These are phyloP conservation scores for Rhodotorula sp. DNA, from an alignment of 1,284 basidiomycete genomes.

Conservation along the genomic window DNA sequence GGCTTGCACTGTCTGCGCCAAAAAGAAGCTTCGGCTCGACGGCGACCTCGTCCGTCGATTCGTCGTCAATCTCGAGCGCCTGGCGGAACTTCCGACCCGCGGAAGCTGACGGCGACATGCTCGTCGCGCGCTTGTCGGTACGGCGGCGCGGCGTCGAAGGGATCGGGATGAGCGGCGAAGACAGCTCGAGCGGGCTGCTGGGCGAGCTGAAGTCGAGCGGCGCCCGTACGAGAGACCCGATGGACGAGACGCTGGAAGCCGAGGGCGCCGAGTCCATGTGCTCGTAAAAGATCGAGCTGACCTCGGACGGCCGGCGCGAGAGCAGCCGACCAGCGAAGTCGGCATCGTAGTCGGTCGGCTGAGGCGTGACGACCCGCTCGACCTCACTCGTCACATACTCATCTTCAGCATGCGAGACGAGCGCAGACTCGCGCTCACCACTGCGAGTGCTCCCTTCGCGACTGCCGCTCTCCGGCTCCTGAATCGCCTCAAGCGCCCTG, in stretches of 20 bases:
- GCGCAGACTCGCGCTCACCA: not conserved
- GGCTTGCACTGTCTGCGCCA: not conserved
- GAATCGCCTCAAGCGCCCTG: constrained; percentile 15
- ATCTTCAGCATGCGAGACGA: not conserved
- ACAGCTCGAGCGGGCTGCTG: too few species aligned
- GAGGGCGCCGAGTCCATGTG: not conserved
- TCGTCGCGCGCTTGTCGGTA: not conserved
- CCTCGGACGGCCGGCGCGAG: not conserved
- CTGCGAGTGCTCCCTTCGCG: not conserved
- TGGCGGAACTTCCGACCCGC: not conserved
- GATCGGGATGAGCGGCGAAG: not conserved
- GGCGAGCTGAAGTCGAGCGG: not conserved
- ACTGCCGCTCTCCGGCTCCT: constrained; percentile 6
- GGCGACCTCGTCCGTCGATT: not conserved
- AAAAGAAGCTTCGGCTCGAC: not conserved
- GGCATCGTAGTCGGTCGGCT: not conserved
- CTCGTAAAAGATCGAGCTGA: constrained; percentile 2
- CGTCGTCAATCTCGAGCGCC: not conserved
- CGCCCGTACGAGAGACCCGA: not conserved
- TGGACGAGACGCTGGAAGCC: not conserved
- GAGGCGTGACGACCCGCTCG: constrained; percentile 16
- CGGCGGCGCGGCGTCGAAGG: not conserved
- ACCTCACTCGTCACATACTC: not conserved
- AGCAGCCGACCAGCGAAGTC: not conserved
- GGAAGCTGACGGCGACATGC: not conserved